These are phyloP conservation scores for Barnettozyma sp. DNA, from an alignment of 805 yeast genomes.

Conservation along the genomic window DNA sequence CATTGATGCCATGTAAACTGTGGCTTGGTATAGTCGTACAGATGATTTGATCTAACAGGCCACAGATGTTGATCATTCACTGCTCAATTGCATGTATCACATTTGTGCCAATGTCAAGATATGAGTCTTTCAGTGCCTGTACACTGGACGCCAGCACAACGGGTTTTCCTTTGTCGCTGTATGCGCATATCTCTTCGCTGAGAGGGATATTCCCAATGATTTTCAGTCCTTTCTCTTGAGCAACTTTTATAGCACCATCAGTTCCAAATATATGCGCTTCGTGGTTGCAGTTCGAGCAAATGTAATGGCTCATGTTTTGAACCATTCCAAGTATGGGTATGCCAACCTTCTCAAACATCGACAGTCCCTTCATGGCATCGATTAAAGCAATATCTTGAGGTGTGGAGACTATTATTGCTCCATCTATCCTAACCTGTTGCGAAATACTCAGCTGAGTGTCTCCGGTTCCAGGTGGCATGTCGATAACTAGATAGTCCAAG, in stretches of 20 bases:
- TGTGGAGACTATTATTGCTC: slow-evolving; percentile 77
- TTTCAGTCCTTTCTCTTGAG: slow-evolving; percentile 38
- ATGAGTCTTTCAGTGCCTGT: slow-evolving; percentile 34
- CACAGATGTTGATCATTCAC: too few species aligned
- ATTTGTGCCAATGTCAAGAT: slow-evolving; percentile 39
- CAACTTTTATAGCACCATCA: slow-evolving; percentile 47
- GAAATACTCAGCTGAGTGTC: slow-evolving; percentile 80
- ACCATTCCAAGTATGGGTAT: slow-evolving; percentile 73
- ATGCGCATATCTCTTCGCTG: slow-evolving; percentile 48
- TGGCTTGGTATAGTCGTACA: too few species aligned
- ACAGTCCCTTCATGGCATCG: slow-evolving; percentile 74
- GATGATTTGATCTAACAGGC: background rate
- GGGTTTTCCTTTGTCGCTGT: slow-evolving; percentile 63
- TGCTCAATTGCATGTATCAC: background rate
- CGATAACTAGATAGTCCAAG: slow-evolving; percentile 65
- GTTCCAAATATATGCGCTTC: slow-evolving; percentile 69
- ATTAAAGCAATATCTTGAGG: slow-evolving; percentile 81
- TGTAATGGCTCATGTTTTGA: slow-evolving; percentile 73
- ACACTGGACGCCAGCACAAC: slow-evolving; percentile 40
- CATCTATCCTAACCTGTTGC: slow-evolving; percentile 68
- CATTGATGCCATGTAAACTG: too few species aligned
- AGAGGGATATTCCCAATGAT: slow-evolving; percentile 66
- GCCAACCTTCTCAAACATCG: slow-evolving; percentile 66
- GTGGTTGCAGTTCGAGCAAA: slow-evolving; percentile 72
- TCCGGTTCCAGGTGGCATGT: slow-evolving; percentile 91